Base-by-base conservation (phyloP, 2,329 filamentous ascomycete genomes). In the Rutstroemia sydowiana region DNA sequence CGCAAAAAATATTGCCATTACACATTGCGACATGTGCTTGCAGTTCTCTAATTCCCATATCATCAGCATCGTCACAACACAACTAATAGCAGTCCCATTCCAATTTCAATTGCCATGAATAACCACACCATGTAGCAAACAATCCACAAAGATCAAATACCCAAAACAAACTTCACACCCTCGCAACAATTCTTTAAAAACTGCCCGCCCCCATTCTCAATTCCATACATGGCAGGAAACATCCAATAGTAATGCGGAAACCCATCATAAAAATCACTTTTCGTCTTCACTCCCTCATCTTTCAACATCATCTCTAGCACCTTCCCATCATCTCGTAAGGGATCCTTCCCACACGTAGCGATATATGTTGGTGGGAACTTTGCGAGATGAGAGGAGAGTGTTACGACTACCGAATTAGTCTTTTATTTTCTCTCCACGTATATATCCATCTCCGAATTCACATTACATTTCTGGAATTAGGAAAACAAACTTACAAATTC, bases 181-280 rank as follows among this genome's bases (percentile, higher is more conserved):
- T 32, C 11, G 8, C 32, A 45, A 16, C 30, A 31, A 46, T 51
- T 40, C 1, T 3, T 42, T 11, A 51, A 31, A 51, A 32, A 37
- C 4, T 51, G 41, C 5, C 31, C 48, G 16, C 41, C 10, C 9
- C 32, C 23, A 3, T 45, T 37, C n/a, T n/a, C n/a, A n/a, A n/a
- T n/a, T n/a, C n/a, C n/a, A n/a, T n/a, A n/a, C 0, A 45, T 32
- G 11, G 23, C 14, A 1, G 48, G 48, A 5, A 51, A 51, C 7
- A 32, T 7, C 48, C 48, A 51, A 23, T 63, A 69, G 32, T 65
- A 68, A 56, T 68, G 66, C 37, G 66, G 65, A 37, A 63, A 42
- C 1, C 63, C 65, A 4, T 57, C 54, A 54, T 66, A 65, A 30
- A 56, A 51, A 34, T 66, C 63, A 20, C 55, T 56, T 55, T 61